Conservation (phyloP, 352 stramenopile species). For the Pythium aphanidermatum region DNA sequence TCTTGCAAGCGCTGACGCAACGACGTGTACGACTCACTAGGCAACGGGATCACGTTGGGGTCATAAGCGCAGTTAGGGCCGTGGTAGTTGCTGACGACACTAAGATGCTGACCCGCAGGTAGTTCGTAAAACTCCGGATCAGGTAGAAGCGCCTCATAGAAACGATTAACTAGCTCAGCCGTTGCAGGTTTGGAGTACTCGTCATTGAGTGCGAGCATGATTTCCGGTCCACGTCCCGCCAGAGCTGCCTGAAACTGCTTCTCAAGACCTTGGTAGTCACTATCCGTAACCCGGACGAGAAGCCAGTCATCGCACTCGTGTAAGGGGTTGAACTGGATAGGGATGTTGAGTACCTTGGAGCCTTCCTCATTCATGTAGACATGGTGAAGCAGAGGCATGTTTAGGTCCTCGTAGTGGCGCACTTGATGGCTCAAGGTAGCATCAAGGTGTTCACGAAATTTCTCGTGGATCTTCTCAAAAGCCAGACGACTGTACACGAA, state of each 20-base stretch:
- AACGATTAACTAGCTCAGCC: slow-evolving; percentile 41
- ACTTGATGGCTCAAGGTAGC: slow-evolving; percentile 54
- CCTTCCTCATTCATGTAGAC: slow-evolving; percentile 85
- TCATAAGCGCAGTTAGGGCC: slow-evolving; percentile 57
- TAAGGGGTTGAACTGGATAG: slow-evolving; percentile 63
- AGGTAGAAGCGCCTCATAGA: slow-evolving; percentile 60
- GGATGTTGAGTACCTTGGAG: slow-evolving; percentile 41
- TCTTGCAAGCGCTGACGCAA: slow-evolving; percentile 18
- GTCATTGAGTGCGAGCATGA: slow-evolving; percentile 77
- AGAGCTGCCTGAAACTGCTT: slow-evolving; percentile 33
- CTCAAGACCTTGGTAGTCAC: slow-evolving; percentile 26
- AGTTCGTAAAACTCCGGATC: slow-evolving; percentile 51
- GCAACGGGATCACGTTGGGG: slow-evolving; percentile 31
- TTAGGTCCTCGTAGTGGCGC: slow-evolving; percentile 63
- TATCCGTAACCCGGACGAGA: slow-evolving; percentile 63
- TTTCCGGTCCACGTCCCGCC: slow-evolving; percentile 39
- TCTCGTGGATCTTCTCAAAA: slow-evolving; percentile 73
- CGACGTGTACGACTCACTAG: slow-evolving; percentile 10
- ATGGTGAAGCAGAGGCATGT: slow-evolving; percentile 78
- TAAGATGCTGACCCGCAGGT: slow-evolving; percentile 33
- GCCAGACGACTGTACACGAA: slow-evolving; percentile 72
- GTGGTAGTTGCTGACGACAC: slow-evolving; percentile 72
- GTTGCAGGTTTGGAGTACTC: slow-evolving; percentile 56
- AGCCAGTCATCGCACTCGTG: slow-evolving; percentile 75
- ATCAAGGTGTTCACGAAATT: slow-evolving; percentile 49